Evolutionary conservation across 2,329 filamentous ascomycete genomes (phyloP), one percentile per base, ranked within the genome.

Genomic region (Pseudogymnoascus pannorum): DNA sequence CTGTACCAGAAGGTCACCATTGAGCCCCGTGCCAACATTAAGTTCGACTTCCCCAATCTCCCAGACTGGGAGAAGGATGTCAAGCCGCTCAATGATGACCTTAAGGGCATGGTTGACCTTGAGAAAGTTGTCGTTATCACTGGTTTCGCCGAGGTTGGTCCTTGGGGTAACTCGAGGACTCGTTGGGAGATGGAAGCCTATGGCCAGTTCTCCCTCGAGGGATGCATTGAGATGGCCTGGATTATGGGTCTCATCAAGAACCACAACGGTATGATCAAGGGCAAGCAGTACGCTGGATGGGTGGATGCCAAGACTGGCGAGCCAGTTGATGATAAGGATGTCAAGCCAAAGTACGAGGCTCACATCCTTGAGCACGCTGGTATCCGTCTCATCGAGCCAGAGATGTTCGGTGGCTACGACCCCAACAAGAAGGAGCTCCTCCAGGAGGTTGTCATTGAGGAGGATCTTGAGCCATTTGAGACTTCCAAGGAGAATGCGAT

Each of bases 211-310:
- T 97, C 94, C 7, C 85, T 99, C 12, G 95, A 99, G 76, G 94
- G 94, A 29, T 97, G 94, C 71, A 88, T 99, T 64, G 94, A 99
- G 77, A 99, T 99, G 94, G 92, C 94, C 31, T 99, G 94, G 94
- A 91, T 99, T 75, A 99, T 97, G 93, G 94, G 94, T 72, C 86
- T 97, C 63, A 97, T 99, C 80, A 97, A 93, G 82, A 96, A 99
- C 76, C 91, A 96, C 80, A 97, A 97, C 69, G 94, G 94, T 16
- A 87, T 88, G 31, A 85, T 99, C 74, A 99, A 99, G 80, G 94
- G 94, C 74, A 89, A 96, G 79, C 89, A 89, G 66, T 97, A 99
- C 78, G 91, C 93, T 67, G 94, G 94, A 68, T 99, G 91, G 92
- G 91, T 99, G 63, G 94, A 99, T 72, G 82, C 86, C 73, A 97